A percentile compares a stretch with the other conserved stretches of the same genome.
phyloP scores from a whole-genome alignment of 1,284 basidiomycete genomes.

The Ceratobasidium sp. region DNA sequence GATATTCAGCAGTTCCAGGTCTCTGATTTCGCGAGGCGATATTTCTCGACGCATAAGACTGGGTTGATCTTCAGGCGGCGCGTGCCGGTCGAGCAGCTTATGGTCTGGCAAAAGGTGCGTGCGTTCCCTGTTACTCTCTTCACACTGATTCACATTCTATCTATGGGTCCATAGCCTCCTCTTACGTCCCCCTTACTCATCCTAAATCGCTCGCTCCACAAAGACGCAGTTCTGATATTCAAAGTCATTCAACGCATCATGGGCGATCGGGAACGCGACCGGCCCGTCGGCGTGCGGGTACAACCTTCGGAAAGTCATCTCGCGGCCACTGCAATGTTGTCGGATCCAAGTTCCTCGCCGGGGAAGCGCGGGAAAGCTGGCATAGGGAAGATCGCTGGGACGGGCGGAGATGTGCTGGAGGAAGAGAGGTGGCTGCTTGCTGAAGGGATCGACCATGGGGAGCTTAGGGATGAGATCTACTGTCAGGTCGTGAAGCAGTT shows the following conservation, averaged over 20 bases:
- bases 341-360: conserved; percentile 37
- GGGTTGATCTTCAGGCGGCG: conserved; percentile 85
- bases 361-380: conserved; percentile 40
- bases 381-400: conserved; percentile 62
- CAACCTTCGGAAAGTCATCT: conserved; percentile 51
- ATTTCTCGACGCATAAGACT: conserved; percentile 88
- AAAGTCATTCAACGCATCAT: conserved; percentile 91
- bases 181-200: conserved; percentile 80
- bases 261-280: conserved; percentile 87
- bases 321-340: neutral
- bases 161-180: conserved; percentile 62
- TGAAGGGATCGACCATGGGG: conserved; percentile 80
- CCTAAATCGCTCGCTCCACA: conserved; percentile 73
- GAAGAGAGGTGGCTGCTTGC: conserved; percentile 89
- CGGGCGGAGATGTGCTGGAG: conserved; percentile 68
- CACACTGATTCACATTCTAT: conserved; percentile 29
- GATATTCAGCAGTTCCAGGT: conserved; percentile 89
- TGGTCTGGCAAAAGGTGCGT: conserved; percentile 88
- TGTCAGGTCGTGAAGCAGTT: conserved; percentile 93
- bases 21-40: conserved; percentile 84
- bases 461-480: conserved; percentile 92
- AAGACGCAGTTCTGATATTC: conserved; percentile 86
- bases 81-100: conserved; percentile 84
- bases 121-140: conserved; percentile 30
- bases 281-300: conserved; percentile 63